These are phyloP conservation scores for Hebeloma cylindrosporum DNA, from an alignment of 768 basidiomycete genomes.

Conservation along the genomic window DNA sequence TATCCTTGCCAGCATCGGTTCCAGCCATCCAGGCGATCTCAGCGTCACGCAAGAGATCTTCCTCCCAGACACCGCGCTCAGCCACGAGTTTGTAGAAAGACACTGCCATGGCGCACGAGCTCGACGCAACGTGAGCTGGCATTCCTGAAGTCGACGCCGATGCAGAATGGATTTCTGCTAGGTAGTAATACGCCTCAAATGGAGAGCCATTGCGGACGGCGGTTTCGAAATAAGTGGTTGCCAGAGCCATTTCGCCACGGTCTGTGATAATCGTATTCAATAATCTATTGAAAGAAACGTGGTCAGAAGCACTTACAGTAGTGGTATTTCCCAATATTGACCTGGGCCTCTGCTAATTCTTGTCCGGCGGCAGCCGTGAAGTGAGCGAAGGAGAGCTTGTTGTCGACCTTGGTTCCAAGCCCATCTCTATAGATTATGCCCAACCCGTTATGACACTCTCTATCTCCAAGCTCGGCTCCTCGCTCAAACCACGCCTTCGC, in stretches of 20 bases:
- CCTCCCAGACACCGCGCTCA: constrained; percentile 87
- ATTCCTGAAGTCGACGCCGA: constrained; percentile 47
- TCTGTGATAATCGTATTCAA: constrained; percentile 39
- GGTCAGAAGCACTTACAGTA: constrained; percentile 33
- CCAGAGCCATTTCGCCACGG: constrained; percentile 63
- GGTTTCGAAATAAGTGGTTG: constrained; percentile 75
- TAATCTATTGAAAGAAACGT: constrained; percentile 19
- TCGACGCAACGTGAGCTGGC: constrained; percentile 51
- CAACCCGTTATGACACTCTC: constrained; percentile 86
- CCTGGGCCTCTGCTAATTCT: constrained; percentile 90
- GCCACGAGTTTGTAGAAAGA: constrained; percentile 92
- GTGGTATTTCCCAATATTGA: constrained; percentile 84
- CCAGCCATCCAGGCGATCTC: constrained; percentile 72
- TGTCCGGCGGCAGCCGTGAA: constrained; percentile 82
- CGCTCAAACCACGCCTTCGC: constrained; percentile 96
- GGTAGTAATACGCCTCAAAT: constrained; percentile 93
- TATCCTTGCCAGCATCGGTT: constrained; percentile 70
- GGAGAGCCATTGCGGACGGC: constrained; percentile 88
- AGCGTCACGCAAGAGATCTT: constrained; percentile 79
- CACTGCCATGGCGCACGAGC: constrained; percentile 87
- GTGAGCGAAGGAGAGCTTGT: constrained; percentile 58
- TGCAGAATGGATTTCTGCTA: constrained; percentile 76
- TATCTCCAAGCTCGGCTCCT: constrained; percentile 76
- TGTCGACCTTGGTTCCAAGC: constrained; percentile 64
- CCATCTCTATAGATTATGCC: constrained; percentile 95